Conservation (phyloP, 768 basidiomycete species). For the Psilocybe subaeruginosa region DNA sequence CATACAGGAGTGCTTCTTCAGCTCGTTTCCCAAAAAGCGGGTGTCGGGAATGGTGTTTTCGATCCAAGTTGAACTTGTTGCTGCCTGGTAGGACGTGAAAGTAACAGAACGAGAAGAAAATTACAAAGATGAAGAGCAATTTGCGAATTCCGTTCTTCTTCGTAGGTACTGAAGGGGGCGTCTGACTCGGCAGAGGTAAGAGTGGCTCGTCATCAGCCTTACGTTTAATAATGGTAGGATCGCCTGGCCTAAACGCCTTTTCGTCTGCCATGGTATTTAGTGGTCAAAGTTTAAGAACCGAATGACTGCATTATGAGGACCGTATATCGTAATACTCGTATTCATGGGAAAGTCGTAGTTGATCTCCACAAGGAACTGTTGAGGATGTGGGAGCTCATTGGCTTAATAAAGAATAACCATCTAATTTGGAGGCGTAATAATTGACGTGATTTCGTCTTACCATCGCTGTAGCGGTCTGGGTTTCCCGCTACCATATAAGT, state of each 20-base stretch:
- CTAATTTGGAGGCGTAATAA: not conserved
- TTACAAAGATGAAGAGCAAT: not conserved
- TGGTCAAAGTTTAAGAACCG: not conserved
- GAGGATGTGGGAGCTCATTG: not conserved
- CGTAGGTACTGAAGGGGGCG: not conserved
- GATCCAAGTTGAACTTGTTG: not conserved
- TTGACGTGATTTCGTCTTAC: not conserved
- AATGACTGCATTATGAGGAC: not conserved
- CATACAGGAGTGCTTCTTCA: constrained; percentile 24
- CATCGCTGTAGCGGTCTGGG: no score
- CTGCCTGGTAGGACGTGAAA: not conserved
- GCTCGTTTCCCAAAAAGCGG: constrained; percentile 22
- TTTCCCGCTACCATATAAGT: no score
- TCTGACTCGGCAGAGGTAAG: constrained; percentile 10
- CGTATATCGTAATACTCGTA: constrained; percentile 4
- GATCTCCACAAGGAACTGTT: not conserved
- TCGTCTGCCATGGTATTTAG: constrained; percentile 1
- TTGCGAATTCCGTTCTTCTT: constrained; percentile 1
- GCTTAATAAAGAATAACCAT: not conserved
- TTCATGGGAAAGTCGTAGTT: not conserved
- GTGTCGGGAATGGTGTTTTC: constrained; percentile 1
- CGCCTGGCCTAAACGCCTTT: not conserved
- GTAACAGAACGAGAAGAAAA: not conserved
- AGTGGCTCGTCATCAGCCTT: not conserved
- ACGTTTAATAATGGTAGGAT: not conserved